Evolutionary conservation across 805 yeast genomes (phyloP).

Genomic region (Cyberlindnera galapagoensis): DNA sequence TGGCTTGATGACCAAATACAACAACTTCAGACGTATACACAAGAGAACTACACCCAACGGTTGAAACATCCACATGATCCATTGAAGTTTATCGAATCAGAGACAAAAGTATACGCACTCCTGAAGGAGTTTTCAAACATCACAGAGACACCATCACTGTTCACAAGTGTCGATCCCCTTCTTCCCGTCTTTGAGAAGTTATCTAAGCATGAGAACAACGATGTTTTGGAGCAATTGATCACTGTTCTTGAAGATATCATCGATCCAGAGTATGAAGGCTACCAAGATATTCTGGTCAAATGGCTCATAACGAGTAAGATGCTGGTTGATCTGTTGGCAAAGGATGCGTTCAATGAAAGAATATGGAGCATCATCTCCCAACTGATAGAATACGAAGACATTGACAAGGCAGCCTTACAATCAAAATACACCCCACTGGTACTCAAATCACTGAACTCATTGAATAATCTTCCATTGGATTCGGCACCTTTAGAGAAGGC

Average conservation of each 20-base stretch:
- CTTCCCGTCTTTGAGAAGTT: conserved; percentile 1
- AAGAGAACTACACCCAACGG: conserved; percentile 10
- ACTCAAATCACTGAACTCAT: background rate
- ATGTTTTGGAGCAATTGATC: conserved; percentile 12
- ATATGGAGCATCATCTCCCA: conserved; percentile 4
- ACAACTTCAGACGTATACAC: conserved; percentile 1
- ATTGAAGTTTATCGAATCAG: conserved; percentile 15
- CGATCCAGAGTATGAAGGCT: conserved; percentile 11
- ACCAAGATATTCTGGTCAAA: conserved; percentile 5
- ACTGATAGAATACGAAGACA: conserved; percentile 6
- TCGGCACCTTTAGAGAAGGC: no score
- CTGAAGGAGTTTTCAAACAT: conserved; percentile 15
- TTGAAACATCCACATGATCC: conserved; percentile 12
- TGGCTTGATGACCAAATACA: conserved; percentile 13
- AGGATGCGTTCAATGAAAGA: background rate
- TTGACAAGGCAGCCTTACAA: conserved; percentile 1
- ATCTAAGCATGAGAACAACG: conserved; percentile 14
- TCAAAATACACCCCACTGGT: conserved; percentile 2
- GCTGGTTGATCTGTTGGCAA: background rate
- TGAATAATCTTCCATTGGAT: no score
- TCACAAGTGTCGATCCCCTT: conserved; percentile 2
- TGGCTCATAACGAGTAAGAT: conserved; percentile 4
- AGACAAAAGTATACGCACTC: conserved; percentile 9
- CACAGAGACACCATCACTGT: conserved; percentile 11
- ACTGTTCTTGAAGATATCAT: conserved; percentile 12